Conservation (phyloP, 768 basidiomycete genomes). For the Ramaria sp. region DNA sequence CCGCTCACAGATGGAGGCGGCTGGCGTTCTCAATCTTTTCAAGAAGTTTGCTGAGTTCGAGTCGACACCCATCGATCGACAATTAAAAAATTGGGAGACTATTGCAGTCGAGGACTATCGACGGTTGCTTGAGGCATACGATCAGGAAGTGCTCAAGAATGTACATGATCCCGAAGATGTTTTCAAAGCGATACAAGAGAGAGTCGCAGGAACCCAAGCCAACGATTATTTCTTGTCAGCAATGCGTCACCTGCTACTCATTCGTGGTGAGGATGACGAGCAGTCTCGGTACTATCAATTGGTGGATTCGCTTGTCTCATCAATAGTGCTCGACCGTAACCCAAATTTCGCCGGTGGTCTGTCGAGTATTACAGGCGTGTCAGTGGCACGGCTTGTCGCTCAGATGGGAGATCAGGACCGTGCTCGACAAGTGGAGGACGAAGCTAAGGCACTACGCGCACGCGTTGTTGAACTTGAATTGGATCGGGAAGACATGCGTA, state of each 20-base stretch:
- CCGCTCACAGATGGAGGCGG: slow-evolving; percentile 81
- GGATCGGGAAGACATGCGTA: slow-evolving; percentile 76
- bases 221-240: slow-evolving; percentile 83
- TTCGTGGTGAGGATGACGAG: slow-evolving; percentile 76
- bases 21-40: slow-evolving; percentile 68
- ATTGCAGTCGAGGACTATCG: slow-evolving; percentile 67
- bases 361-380: slow-evolving; percentile 76
- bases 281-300: slow-evolving; percentile 86
- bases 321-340: slow-evolving; percentile 89
- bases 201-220: slow-evolving; percentile 69
- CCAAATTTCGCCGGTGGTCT: slow-evolving; percentile 52
- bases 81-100: slow-evolving; percentile 48
- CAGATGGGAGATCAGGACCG: slow-evolving; percentile 87
- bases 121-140: slow-evolving; percentile 59
- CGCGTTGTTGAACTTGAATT: slow-evolving; percentile 54
- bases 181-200: slow-evolving; percentile 69
- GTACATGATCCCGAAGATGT: slow-evolving; percentile 79
- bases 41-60: slow-evolving; percentile 56
- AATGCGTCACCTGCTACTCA: slow-evolving; percentile 86
- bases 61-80: slow-evolving; percentile 51
- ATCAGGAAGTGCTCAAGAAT: slow-evolving; percentile 65
- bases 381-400: slow-evolving; percentile 79
- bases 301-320: slow-evolving; percentile 78
- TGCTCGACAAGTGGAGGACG: slow-evolving; percentile 66
- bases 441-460: slow-evolving; percentile 57